These are phyloP conservation scores for Porcisia hertigi DNA, from an alignment of 208 protist species.

Conservation along the genomic window DNA sequence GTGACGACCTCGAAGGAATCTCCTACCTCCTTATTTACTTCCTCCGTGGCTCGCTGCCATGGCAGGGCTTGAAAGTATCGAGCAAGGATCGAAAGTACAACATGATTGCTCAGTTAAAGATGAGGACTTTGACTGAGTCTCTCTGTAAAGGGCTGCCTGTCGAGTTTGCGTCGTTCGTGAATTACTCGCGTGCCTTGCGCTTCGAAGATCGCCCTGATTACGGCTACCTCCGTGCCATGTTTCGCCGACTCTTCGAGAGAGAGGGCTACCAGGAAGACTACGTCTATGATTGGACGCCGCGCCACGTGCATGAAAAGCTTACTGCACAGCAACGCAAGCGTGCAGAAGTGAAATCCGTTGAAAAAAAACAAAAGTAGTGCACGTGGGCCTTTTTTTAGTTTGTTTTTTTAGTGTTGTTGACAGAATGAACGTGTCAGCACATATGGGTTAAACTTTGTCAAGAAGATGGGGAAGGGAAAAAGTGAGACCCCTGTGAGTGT, in stretches of 20 bases:
- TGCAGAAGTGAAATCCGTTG: background rate
- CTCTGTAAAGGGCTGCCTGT: slow-evolving; percentile 93
- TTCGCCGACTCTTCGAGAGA: slow-evolving; percentile 97
- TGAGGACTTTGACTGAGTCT: slow-evolving; percentile 92
- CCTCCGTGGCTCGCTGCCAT: slow-evolving; percentile 97
- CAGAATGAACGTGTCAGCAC: no score
- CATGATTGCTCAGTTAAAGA: slow-evolving; percentile 98
- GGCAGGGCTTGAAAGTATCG: slow-evolving; percentile 96
- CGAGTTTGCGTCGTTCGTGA: slow-evolving; percentile 98
- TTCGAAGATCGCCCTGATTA: slow-evolving; percentile 99
- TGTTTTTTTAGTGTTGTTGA: no score
- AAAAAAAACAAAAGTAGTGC: slow-evolving; percentile 17
- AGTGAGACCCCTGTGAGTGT: no score
- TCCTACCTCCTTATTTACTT: slow-evolving; percentile 99
- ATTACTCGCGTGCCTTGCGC: slow-evolving; percentile 95
- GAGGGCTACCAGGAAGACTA: slow-evolving; percentile 98
- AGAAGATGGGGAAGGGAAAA: no score
- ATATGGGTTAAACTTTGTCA: no score
- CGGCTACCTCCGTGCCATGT: slow-evolving; percentile 96
- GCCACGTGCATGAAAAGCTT: slow-evolving; percentile 19
- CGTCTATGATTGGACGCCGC: slow-evolving; percentile 96
- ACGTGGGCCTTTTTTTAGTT: background rate
- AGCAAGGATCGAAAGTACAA: slow-evolving; percentile 99
- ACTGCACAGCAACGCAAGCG: slow-evolving; percentile 10
- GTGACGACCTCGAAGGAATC: slow-evolving; percentile 99